phyloP scores from a whole-genome alignment of 805 yeast genomes.

The Saturnispora sanitii region DNA sequence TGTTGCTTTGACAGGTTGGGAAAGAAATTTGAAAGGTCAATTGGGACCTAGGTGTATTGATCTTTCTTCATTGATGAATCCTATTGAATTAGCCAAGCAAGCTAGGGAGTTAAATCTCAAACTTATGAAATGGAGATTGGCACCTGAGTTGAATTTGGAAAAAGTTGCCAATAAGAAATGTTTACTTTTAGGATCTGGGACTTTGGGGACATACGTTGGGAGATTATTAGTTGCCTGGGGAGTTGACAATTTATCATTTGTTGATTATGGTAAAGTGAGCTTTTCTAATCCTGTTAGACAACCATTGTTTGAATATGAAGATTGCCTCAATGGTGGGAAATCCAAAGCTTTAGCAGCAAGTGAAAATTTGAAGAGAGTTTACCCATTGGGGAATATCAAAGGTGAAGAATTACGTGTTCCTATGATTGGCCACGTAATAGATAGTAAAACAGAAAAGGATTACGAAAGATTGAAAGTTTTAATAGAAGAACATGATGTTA shows the following conservation, averaged over 20 bases:
- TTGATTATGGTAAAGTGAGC: constrained; percentile 83
- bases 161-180: constrained; percentile 50
- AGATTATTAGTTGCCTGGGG: constrained; percentile 94
- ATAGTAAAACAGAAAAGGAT: constrained; percentile 39
- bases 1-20: constrained; percentile 71
- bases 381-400: constrained; percentile 60
- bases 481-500: constrained; percentile 59
- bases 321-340: constrained; percentile 65
- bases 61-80: constrained; percentile 71
- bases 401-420: constrained; percentile 75
- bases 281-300: constrained; percentile 95
- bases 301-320: constrained; percentile 74
- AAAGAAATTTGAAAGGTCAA: constrained; percentile 61
- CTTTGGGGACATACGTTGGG: constrained; percentile 86
- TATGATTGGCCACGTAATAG: constrained; percentile 88
- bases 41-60: constrained; percentile 79
- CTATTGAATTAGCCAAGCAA: constrained; percentile 74
- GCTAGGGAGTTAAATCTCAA: constrained; percentile 86
- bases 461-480: constrained; percentile 44
- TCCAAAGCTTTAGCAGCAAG: constrained; percentile 80
- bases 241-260: constrained; percentile 71
- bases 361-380: constrained; percentile 54
- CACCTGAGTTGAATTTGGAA: constrained; percentile 71
- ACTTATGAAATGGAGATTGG: constrained; percentile 94
- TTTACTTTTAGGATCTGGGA: constrained; percentile 88